A percentile compares a stretch with the other conserved stretches of the same genome.
Evolutionary conservation across 2,329 filamentous ascomycete species (phyloP).

Genomic region (Lasiodiplodia sp.): DNA sequence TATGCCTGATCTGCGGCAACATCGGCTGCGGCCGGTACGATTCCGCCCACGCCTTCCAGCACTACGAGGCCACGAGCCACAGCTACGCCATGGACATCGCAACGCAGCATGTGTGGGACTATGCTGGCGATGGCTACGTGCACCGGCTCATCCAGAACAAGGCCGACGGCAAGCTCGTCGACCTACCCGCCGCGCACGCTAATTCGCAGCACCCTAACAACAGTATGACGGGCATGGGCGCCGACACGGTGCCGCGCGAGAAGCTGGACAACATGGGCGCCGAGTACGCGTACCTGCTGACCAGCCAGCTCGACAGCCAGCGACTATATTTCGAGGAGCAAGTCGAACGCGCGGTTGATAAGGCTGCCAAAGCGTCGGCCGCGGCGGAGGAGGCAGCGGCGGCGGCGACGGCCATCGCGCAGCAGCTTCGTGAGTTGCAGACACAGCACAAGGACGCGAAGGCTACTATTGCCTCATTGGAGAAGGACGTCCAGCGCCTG

Average conservation of each 20-base stretch:
- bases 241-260: constrained; percentile 75
- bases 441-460: constrained; percentile 58
- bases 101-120: constrained; percentile 98
- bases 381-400: constrained; percentile 67
- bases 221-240: constrained; percentile 52
- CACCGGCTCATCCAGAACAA: constrained; percentile 95
- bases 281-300: constrained; percentile 94
- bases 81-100: constrained; percentile 91
- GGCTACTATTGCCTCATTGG: constrained; percentile 70
- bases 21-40: constrained; percentile 96
- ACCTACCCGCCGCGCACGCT: constrained; percentile 69
- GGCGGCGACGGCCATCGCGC: constrained; percentile 58
- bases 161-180: constrained; percentile 88
- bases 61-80: constrained; percentile 89
- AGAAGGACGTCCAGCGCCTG: constrained; percentile 71
- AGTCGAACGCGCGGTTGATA: constrained; percentile 86
- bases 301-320: constrained; percentile 91
- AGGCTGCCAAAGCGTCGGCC: constrained; percentile 76
- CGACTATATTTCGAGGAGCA: constrained; percentile 94
- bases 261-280: constrained; percentile 81
- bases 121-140: constrained; percentile 93
- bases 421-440: constrained; percentile 62
- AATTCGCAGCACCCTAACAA: constrained; percentile 43
- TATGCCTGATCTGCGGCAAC: constrained; percentile 91
- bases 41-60: constrained; percentile 88